Evolutionary conservation across 2,329 filamentous ascomycete genomes (phyloP).

Genomic region (Pyrenochaeta sp.): DNA sequence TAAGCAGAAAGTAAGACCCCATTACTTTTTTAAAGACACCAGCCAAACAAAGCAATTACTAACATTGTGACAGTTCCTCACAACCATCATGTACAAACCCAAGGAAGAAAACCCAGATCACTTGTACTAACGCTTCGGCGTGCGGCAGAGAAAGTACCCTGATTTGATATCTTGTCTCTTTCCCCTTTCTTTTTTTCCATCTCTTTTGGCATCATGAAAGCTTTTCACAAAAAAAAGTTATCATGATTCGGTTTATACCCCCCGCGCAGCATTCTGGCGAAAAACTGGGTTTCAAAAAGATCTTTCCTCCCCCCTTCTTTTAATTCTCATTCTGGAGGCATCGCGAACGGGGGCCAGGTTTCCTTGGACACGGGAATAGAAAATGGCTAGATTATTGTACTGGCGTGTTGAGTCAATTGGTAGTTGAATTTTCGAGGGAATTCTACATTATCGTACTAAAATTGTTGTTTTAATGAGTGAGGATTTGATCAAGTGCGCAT

Average conservation of each 20-base stretch:
- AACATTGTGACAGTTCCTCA: slow-evolving; percentile 77
- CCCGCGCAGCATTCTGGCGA: neutral
- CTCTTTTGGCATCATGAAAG: neutral
- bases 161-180: neutral
- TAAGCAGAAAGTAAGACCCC: slow-evolving; percentile 93
- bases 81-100: slow-evolving; percentile 96
- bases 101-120: slow-evolving; percentile 58
- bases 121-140: neutral
- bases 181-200: neutral
- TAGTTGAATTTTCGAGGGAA: no score
- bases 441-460: no score
- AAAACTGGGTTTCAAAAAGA: no score
- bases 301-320: no score
- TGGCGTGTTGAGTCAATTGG: no score
- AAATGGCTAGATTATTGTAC: no score
- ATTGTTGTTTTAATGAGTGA: no score
- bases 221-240: neutral
- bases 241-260: neutral
- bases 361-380: no score
- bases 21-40: no score
- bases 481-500: no score
- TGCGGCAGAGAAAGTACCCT: neutral
- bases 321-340: no score
- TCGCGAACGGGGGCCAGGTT: no score
- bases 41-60: slow-evolving; percentile 9